These are phyloP conservation scores for Amanita molliuscula DNA, from an alignment of 768 basidiomycete species.

Conservation along the genomic window DNA sequence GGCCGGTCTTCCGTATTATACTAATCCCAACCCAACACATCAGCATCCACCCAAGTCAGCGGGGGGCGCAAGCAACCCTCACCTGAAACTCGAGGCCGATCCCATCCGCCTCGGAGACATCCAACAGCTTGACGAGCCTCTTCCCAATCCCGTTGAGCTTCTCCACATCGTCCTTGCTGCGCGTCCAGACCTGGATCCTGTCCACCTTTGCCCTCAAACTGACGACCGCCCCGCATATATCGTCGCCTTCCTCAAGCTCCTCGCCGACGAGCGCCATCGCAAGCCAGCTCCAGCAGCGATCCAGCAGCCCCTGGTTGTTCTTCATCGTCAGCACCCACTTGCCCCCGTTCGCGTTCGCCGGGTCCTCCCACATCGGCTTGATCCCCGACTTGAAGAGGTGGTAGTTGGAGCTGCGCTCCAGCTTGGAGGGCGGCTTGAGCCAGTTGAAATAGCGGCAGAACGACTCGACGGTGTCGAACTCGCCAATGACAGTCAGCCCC, in stretches of 20 bases:
- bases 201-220: conserved; percentile 81
- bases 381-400: conserved; percentile 93
- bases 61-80: conserved; percentile 10
- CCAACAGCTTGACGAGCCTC: conserved; percentile 72
- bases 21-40: conserved; percentile 26
- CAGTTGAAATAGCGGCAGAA: conserved; percentile 93
- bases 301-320: conserved; percentile 66
- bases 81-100: conserved; percentile 92
- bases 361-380: conserved; percentile 97
- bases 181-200: conserved; percentile 86
- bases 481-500: conserved; percentile 76
- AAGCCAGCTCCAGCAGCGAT: conserved; percentile 85
- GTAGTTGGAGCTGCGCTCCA: conserved; percentile 88
- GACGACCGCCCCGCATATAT: conserved; percentile 81
- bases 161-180: conserved; percentile 79
- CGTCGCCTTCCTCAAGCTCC: conserved; percentile 61
- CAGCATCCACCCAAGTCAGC: neutral
- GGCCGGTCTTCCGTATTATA: conserved; percentile 87
- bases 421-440: conserved; percentile 83
- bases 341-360: conserved; percentile 83
- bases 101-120: conserved; percentile 73
- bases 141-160: conserved; percentile 77
- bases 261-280: conserved; percentile 89
- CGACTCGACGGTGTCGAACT: conserved; percentile 82
- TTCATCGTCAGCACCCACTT: conserved; percentile 96